Evolutionary conservation across 177 flowering plant genomes (phyloP), one percentile per base, ranked within the genome.

Genomic region (Vitis hybrid): DNA sequence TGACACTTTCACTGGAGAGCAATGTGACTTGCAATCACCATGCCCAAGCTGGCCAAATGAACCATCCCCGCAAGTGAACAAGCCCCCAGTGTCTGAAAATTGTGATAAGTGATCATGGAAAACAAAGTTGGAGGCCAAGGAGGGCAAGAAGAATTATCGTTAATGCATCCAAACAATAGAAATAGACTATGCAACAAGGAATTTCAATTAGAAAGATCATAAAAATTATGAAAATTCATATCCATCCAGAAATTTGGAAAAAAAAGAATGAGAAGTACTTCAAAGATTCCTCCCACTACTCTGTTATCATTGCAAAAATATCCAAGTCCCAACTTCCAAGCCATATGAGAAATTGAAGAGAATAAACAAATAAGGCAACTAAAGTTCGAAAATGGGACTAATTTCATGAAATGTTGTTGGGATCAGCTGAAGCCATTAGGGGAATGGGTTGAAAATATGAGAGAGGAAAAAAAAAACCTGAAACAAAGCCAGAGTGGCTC

Each of bases 11-110:
- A 71, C 66, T 48, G 97, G 97, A 71, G 74, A 79, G 60, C 72
- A 70, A 58, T 76, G 88, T 54, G 93, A 86, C 63, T 69, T 60
- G 69, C 68, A 78, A 79, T 92, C 92, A 50, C 94, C 97, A 78
- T 86, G 97, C 70, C 98, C 98, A 54, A 94, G 95, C 84, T 94
- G 98, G 67, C 98, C 98, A 83, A 92, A 92, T 14, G 97, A 85
- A 35, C 97, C 98, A 81, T 94, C 97, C 27, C 98, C 98, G 80
- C 98, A 94, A 70, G 97, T 91, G 77, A 86, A 90, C 69, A 92
- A 72, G 63, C 72, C 18, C 52, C 98, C 94, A 40, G 32, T 56
- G 74, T 86, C 97, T 94, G 79, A 65, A 76, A 78, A 52, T 0
- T 1, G 9, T 51, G n/a, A 30, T 24, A 32, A 40, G 48, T 40